phyloP scores from a whole-genome alignment of 208 protist species.

The Acanthamoeba triangularis region DNA sequence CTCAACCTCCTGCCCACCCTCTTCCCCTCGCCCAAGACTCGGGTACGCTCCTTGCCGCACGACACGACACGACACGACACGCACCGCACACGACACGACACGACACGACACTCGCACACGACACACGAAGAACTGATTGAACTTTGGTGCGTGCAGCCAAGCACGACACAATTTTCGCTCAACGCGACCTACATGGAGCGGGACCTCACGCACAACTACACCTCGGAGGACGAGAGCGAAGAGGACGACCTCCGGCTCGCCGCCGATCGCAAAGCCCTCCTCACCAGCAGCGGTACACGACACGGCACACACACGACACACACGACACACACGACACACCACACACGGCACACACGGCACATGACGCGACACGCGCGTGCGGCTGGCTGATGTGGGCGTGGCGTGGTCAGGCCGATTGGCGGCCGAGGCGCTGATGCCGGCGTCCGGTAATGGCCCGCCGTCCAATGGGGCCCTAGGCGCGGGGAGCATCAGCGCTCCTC shows the following conservation, averaged over 20 bases:
- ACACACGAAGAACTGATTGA: too few species aligned
- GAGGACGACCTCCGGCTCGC: background rate
- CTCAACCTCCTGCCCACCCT: constrained; percentile 36
- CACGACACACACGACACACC: too few species aligned
- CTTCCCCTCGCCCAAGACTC: background rate
- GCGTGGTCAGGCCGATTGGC: background rate
- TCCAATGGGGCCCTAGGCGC: background rate
- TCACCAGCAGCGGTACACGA: constrained; percentile 16
- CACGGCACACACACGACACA: too few species aligned
- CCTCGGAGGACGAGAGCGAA: background rate
- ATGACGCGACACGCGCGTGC: too few species aligned
- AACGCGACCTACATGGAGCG: background rate
- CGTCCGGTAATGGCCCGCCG: background rate
- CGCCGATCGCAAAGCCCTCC: background rate
- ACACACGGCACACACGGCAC: too few species aligned
- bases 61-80: background rate
- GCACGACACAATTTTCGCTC: background rate
- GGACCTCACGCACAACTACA: constrained; percentile 5
- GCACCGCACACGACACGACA: background rate
- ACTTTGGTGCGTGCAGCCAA: too few species aligned
- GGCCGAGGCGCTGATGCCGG: background rate
- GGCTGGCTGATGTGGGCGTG: too few species aligned
- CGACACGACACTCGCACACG: background rate
- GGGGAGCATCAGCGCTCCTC: background rate
- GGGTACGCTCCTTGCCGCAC: background rate